A percentile compares a stretch with the other conserved stretches of the same genome.
Evolutionary conservation across 768 basidiomycete species (phyloP).

Genomic region (Cystobasidium ongulense): DNA sequence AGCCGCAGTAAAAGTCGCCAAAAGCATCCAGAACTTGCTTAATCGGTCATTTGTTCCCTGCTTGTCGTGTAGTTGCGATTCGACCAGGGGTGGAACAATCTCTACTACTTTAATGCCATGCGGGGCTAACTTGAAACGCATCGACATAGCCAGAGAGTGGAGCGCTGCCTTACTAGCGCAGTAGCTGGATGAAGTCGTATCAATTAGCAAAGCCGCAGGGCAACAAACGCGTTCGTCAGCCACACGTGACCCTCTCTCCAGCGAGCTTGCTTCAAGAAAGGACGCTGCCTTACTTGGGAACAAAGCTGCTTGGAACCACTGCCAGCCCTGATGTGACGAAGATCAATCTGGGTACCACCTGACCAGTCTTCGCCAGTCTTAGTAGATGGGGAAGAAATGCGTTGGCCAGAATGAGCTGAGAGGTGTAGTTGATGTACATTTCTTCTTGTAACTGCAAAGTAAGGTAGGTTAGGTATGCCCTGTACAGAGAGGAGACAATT

Average conservation of each 20-base stretch:
- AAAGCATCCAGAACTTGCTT: constrained; percentile 15
- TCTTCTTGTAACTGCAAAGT: constrained; percentile 6
- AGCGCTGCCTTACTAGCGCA: constrained; percentile 19
- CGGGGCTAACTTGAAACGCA: neutral
- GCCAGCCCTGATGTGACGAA: constrained; percentile 17
- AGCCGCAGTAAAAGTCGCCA: neutral
- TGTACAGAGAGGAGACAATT: neutral
- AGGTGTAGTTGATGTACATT: constrained; percentile 17
- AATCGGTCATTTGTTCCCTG: neutral
- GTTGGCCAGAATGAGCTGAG: constrained; percentile 7
- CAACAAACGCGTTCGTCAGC: neutral
- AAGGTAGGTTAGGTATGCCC: neutral
- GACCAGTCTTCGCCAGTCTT: neutral
- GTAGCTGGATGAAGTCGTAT: neutral
- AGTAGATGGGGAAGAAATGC: constrained; percentile 9
- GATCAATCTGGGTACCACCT: neutral
- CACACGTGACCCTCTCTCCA: neutral
- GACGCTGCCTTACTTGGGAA: neutral
- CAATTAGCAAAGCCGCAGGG: neutral
- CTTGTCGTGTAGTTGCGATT: constrained; percentile 6
- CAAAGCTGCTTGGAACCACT: neutral
- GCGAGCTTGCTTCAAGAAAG: neutral
- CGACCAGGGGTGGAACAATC: constrained; percentile 19
- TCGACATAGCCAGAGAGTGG: constrained; percentile 11
- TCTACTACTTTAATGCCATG: constrained; percentile 7